phyloP scores from a whole-genome alignment of 1,284 basidiomycete species.

The Pholiota adiposa region DNA sequence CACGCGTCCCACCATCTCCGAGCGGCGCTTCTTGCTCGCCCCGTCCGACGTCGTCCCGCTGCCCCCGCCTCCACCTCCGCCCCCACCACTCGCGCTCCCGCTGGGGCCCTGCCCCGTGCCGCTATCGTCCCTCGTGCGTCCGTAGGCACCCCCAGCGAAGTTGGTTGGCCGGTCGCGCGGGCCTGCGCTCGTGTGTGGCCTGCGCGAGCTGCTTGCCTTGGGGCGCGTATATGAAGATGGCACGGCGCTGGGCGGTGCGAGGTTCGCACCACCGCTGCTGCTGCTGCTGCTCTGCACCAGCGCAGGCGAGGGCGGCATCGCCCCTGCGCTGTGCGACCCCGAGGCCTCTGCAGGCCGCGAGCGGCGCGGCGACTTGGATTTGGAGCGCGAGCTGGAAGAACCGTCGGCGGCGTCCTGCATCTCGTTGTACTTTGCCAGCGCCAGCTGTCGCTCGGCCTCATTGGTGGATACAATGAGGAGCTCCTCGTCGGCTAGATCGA shows the following conservation, averaged over 20 bases:
- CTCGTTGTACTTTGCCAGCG: constrained; percentile 64
- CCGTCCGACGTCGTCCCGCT: neutral
- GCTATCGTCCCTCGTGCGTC: constrained; percentile 17
- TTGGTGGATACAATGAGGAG: constrained; percentile 69
- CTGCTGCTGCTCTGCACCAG: neutral
- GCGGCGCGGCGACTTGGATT: constrained; percentile 65
- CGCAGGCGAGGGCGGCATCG: constrained; percentile 34
- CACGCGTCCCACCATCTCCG: constrained; percentile 19
- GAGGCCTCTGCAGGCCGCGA: constrained; percentile 40
- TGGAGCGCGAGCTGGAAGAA: constrained; percentile 46
- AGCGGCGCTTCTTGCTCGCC: constrained; percentile 21
- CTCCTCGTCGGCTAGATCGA: constrained; percentile 73
- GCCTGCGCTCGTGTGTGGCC: constrained; percentile 50
- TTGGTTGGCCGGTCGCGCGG: constrained; percentile 56
- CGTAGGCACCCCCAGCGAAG: constrained; percentile 31
- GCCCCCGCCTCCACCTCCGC: no score
- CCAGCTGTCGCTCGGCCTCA: constrained; percentile 67
- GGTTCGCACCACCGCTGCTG: no score
- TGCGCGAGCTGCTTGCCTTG: constrained; percentile 2
- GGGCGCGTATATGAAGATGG: neutral
- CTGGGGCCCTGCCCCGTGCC: constrained; percentile 7
- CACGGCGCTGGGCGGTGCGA: neutral
- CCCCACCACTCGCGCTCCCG: no score
- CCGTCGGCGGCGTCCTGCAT: constrained; percentile 34
- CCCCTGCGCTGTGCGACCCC: constrained; percentile 22